Conservation (phyloP, 1,284 basidiomycete species). For the Peniophora sp. region DNA sequence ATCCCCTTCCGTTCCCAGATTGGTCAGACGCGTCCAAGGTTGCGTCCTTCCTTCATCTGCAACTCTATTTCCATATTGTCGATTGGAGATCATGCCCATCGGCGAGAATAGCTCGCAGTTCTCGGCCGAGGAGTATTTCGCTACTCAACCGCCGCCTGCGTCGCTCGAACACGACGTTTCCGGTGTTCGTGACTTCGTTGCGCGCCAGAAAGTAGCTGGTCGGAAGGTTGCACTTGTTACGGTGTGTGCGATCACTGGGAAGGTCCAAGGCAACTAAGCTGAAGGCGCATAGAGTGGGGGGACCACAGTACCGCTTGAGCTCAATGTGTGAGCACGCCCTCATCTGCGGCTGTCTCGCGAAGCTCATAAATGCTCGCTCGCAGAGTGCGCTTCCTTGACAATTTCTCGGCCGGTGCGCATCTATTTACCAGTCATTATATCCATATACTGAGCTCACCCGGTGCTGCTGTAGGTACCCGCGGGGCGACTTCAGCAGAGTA, state of each 20-base stretch:
- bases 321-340: slow-evolving; percentile 79
- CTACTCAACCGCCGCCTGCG: slow-evolving; percentile 70
- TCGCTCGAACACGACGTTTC: slow-evolving; percentile 61
- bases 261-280: neutral
- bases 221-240: slow-evolving; percentile 90
- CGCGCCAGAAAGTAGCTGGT: slow-evolving; percentile 51
- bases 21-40: too few relatives aligned
- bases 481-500: slow-evolving; percentile 98
- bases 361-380: slow-evolving; percentile 16
- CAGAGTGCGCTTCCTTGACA: slow-evolving; percentile 96
- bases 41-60: too few relatives aligned
- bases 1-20: too few relatives aligned
- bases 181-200: slow-evolving; percentile 64
- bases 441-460: neutral
- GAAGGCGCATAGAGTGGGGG: slow-evolving; percentile 71
- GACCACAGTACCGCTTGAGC: slow-evolving; percentile 90
- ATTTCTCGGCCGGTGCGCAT: slow-evolving; percentile 88
- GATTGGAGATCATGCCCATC: slow-evolving; percentile 12
- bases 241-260: slow-evolving; percentile 42
- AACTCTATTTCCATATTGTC: neutral
- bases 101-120: slow-evolving; percentile 33
- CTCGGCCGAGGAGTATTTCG: slow-evolving; percentile 84
- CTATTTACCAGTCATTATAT: neutral
- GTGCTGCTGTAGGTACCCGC: slow-evolving; percentile 63
- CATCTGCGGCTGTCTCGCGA: slow-evolving; percentile 10